Base-by-base conservation (phyloP, 2,329 filamentous ascomycete species). In the Pochonia chlamydosporia region DNA sequence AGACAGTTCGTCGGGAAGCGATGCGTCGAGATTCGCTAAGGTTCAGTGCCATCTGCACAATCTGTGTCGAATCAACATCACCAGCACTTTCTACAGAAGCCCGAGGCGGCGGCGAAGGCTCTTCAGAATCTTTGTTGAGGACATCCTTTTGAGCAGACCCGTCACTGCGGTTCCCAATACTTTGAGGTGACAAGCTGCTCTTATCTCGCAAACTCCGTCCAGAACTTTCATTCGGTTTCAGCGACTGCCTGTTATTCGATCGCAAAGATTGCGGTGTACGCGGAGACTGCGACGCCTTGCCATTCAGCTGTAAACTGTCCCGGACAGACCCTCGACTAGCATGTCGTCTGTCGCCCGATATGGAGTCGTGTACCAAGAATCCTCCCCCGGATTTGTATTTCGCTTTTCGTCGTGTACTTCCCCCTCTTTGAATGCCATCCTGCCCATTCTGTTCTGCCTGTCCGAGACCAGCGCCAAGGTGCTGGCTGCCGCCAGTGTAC, bases 41-140 rank as follows among this genome's bases (percentile, higher is more conserved):
- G 54, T 85, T 93, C 56, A 97, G 69, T 2, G 92, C 92, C 79
- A 97, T 87, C 59, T 90, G 90, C 36, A 97, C 89, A 53, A 97
- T 95, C 64, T 96, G 88, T 4, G 85, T 81, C 7, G 91, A 86
- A 59, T 96, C 91, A 50, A 86, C 76, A 57, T 89, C 82, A 18
- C 87, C 62, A 5, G 64, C 56, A 13, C 31, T 23, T 8, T 50
- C 45, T 2, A 16, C 28, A 13, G 42, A 48, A 16, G 24, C 13
- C 4, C n/a, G 37, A 8, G 39, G 10, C 20, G 25, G 37, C 23
- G 37, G 40, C 23, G 24, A 33, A 14, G 26, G 25, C 21, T 43
- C 21, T 5, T 43, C 41, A 30, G 36, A 37, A 6, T 13, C 41
- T 24, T 18, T 39, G 31, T 25, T 45, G 18, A 3, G 8, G 16